Conservation (phyloP, 768 basidiomycete species). For the Phlebiopsis flavidoalba region DNA sequence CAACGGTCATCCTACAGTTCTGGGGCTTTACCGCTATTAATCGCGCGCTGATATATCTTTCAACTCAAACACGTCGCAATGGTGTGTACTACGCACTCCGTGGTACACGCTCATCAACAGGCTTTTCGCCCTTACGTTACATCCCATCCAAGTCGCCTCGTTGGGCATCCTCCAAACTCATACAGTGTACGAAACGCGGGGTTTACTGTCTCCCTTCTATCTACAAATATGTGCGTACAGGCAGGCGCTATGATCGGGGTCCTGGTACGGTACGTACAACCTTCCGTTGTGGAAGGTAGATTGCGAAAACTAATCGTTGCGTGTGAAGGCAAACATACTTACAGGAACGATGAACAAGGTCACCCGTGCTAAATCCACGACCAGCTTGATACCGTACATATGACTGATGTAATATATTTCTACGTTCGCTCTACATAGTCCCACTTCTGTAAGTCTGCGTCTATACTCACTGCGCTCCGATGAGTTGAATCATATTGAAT, state of each 20-base stretch:
- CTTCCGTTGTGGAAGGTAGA: neutral
- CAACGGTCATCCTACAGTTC: constrained; percentile 48
- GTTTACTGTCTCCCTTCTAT: constrained; percentile 37
- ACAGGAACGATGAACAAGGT: constrained; percentile 43
- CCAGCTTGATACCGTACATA: no score
- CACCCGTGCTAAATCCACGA: no score
- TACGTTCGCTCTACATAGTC: constrained; percentile 14
- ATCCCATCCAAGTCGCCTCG: constrained; percentile 34
- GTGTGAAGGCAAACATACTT: constrained; percentile 46
- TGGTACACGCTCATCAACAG: constrained; percentile 51
- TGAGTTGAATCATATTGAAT: no score
- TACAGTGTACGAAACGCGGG: constrained; percentile 54
- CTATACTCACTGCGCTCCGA: no score
- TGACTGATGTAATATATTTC: neutral
- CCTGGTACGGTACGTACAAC: constrained; percentile 29
- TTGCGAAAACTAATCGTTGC: constrained; percentile 5
- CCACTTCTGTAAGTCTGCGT: constrained; percentile 16
- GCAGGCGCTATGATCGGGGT: constrained; percentile 44
- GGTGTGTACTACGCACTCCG: constrained; percentile 54
- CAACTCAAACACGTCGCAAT: constrained; percentile 42
- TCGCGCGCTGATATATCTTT: constrained; percentile 55
- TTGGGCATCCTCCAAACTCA: constrained; percentile 60
- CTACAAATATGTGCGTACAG: constrained; percentile 67
- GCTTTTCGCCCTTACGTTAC: constrained; percentile 37
- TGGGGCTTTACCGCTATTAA: constrained; percentile 62